phyloP scores from a whole-genome alignment of 345 rosid species.

The Eucalyptus marginata region DNA sequence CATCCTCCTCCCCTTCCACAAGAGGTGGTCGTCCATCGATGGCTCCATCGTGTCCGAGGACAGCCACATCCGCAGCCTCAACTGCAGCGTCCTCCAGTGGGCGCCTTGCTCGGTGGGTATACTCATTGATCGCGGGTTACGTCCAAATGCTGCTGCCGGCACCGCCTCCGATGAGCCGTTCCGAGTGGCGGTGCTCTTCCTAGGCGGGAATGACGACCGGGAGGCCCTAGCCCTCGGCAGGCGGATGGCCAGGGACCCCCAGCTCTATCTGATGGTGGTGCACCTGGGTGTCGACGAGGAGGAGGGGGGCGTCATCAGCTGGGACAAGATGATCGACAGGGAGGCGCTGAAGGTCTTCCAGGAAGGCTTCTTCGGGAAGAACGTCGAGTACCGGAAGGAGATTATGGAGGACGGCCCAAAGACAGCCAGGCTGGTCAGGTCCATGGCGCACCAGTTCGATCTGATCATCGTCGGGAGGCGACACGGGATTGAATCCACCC shows the following conservation, averaged over 20 bases:
- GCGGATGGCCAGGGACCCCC: conserved; percentile 22
- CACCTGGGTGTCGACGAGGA: background rate
- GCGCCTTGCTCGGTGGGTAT: conserved; percentile 64
- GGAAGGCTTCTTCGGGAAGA: background rate
- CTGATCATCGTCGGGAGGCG: conserved; percentile 49
- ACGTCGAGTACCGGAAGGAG: conserved; percentile 5
- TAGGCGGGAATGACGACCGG: conserved; percentile 54
- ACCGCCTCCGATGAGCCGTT: background rate
- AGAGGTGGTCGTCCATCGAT: conserved; percentile 32
- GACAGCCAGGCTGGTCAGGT: conserved; percentile 11
- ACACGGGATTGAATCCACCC: conserved; percentile 2
- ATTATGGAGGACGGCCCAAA: conserved; percentile 22
- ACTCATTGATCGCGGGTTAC: conserved; percentile 6
- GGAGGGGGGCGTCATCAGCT: background rate
- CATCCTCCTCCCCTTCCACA: conserved; percentile 48
- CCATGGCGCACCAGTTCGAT: conserved; percentile 13
- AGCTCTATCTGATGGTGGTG: conserved; percentile 11
- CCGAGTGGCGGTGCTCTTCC: conserved; percentile 25
- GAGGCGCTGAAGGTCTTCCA: conserved; percentile 16
- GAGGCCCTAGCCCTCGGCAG: conserved; percentile 40
- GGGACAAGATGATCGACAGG: conserved; percentile 23
- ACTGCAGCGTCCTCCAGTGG: conserved; percentile 23
- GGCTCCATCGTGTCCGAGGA: conserved; percentile 11
- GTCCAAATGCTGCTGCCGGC: background rate
- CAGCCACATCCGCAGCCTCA: conserved; percentile 12